Percentiles rank a stretch among this genome's conserved stretches.
phyloP scores from a whole-genome alignment of 345 rosid genomes.

The Salix purpurea region DNA sequence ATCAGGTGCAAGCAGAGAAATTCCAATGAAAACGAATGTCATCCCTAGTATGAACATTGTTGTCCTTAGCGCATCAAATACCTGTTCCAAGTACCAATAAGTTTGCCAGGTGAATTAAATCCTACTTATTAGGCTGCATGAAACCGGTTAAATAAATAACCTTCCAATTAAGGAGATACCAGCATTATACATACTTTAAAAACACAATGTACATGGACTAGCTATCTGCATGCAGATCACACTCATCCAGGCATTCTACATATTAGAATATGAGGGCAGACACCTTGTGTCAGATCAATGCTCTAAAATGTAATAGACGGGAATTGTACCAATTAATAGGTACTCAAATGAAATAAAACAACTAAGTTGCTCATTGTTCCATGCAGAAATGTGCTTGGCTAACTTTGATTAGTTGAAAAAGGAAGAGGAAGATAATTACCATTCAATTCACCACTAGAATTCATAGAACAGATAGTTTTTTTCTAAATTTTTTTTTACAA shows the following conservation, averaged over 20 bases:
- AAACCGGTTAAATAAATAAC: background rate
- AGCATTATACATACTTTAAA: background rate
- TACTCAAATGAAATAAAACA: background rate
- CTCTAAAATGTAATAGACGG: background rate
- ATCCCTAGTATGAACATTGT: constrained; percentile 95
- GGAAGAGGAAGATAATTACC: background rate
- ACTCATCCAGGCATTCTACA: background rate
- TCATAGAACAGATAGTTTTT: background rate
- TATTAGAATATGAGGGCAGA: background rate
- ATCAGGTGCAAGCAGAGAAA: constrained; percentile 91
- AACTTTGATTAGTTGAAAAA: background rate
- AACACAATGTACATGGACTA: background rate
- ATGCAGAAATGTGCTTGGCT: background rate
- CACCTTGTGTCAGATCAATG: background rate
- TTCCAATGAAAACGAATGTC: constrained; percentile 80
- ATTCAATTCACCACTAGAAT: background rate
- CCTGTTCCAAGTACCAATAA: constrained; percentile 43
- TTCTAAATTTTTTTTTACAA: background rate
- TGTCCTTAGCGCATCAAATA: constrained; percentile 75
- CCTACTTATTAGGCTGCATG: constrained; percentile 2
- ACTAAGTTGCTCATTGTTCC: background rate
- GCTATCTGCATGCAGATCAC: background rate
- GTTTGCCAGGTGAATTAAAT: background rate
- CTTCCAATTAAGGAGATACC: background rate
- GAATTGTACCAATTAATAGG: background rate